phyloP scores from a whole-genome alignment of 2,329 filamentous ascomycete species.

The Dryadomyces quercivorus region DNA sequence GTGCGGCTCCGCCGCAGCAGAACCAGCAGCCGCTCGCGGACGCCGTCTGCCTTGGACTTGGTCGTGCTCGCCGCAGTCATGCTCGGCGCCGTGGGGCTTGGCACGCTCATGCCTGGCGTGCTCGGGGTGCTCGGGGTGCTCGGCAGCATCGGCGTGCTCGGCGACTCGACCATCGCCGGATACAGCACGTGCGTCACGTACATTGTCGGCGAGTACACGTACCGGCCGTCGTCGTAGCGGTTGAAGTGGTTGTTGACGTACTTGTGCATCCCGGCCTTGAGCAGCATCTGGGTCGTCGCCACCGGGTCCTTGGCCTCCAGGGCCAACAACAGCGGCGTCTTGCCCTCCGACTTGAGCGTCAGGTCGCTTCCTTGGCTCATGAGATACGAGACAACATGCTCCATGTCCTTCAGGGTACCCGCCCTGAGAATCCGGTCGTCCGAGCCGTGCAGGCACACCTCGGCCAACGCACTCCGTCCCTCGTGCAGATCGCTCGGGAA shows the following conservation, averaged over 20 bases:
- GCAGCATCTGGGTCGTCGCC: constrained; percentile 40
- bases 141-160: too few species aligned
- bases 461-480: constrained; percentile 50
- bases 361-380: constrained; percentile 45
- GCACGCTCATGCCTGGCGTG: too few species aligned
- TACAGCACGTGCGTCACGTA: constrained; percentile 39
- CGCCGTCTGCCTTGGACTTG: neutral
- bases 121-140: too few species aligned
- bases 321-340: constrained; percentile 47
- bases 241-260: constrained; percentile 49
- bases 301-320: constrained; percentile 44
- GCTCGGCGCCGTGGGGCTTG: too few species aligned
- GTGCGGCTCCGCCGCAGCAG: constrained; percentile 40
- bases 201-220: constrained; percentile 53
- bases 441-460: constrained; percentile 47
- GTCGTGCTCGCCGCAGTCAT: too few species aligned
- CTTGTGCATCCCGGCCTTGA: constrained; percentile 55
- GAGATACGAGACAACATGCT: constrained; percentile 43
- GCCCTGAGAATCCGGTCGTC: constrained; percentile 30
- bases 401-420: constrained; percentile 39
- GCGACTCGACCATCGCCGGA: constrained; percentile 17
- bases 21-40: constrained; percentile 28
- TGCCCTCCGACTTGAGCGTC: constrained; percentile 40
- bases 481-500: constrained; percentile 51
- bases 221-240: constrained; percentile 36